Percentiles rank a stretch among this genome's conserved stretches.
phyloP scores from a whole-genome alignment of 2,329 filamentous ascomycete genomes.

The Botrytis aclada region DNA sequence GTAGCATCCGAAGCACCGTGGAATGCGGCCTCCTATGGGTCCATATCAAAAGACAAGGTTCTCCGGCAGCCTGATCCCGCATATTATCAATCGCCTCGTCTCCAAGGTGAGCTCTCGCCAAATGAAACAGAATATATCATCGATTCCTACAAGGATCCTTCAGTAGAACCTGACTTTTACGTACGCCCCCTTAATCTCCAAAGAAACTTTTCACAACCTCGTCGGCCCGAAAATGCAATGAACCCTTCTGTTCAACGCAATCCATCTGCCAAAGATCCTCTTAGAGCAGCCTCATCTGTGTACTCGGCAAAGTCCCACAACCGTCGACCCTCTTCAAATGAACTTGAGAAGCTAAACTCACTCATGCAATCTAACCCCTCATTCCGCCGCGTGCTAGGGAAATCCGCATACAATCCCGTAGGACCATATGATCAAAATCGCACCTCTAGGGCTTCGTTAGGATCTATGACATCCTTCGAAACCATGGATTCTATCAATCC shows the following conservation, averaged over 20 bases:
- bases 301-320: conserved; percentile 6
- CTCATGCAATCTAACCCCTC: conserved; percentile 19
- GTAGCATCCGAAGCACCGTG: conserved; percentile 18
- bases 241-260: neutral
- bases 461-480: conserved; percentile 27
- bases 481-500: conserved; percentile 20
- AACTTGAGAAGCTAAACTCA: conserved; percentile 12
- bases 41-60: neutral
- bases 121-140: conserved; percentile 15
- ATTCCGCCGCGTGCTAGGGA: conserved; percentile 11
- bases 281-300: conserved; percentile 10
- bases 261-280: neutral
- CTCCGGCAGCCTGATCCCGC: conserved; percentile 9
- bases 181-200: conserved; percentile 18
- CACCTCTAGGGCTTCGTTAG: conserved; percentile 4
- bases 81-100: neutral
- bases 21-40: conserved; percentile 11
- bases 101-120: conserved; percentile 6
- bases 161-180: conserved; percentile 11
- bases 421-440: conserved; percentile 31
- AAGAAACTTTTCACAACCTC: conserved; percentile 19
- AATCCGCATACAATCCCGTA: conserved; percentile 24
- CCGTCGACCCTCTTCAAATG: conserved; percentile 5
- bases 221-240: conserved; percentile 8
- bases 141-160: conserved; percentile 14